Percentiles rank a stretch among this genome's conserved stretches.
These are phyloP conservation scores for Roridomyces roridus DNA, from an alignment of 768 basidiomycete genomes.

Conservation along the genomic window DNA sequence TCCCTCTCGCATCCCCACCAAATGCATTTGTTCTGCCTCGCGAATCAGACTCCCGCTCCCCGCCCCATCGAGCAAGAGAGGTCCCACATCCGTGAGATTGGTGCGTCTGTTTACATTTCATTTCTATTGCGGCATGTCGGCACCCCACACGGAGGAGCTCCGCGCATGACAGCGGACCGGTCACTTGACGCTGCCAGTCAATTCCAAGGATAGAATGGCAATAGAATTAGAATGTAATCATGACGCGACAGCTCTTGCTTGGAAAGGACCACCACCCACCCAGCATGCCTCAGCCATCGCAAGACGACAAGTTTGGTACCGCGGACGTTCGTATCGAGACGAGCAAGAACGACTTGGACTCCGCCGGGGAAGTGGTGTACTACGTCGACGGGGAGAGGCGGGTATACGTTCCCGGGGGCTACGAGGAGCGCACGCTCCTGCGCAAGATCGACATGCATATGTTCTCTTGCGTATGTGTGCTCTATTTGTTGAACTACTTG, in stretches of 20 bases:
- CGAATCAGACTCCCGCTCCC: too few species aligned
- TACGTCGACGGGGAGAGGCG: slow-evolving; percentile 17
- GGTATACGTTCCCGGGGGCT: slow-evolving; percentile 18
- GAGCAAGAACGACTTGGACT: slow-evolving; percentile 2
- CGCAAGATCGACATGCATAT: slow-evolving; percentile 21
- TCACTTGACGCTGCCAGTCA: slow-evolving; percentile 12
- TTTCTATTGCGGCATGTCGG: too few species aligned
- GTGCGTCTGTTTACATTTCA: too few species aligned
- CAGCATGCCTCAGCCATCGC: slow-evolving; percentile 18
- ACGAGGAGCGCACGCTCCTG: slow-evolving; percentile 15
- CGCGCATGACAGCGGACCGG: slow-evolving; percentile 1
- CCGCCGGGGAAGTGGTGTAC: slow-evolving; percentile 12
- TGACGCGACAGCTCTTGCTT: slow-evolving; percentile 7
- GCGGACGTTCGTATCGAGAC: slow-evolving; percentile 15
- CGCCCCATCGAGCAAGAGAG: too few species aligned
- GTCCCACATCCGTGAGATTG: too few species aligned
- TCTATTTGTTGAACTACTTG: slow-evolving; percentile 21
- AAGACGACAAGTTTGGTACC: slow-evolving; percentile 18
- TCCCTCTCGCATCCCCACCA: too few species aligned
- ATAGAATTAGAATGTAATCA: too few species aligned
- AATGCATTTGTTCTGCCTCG: too few species aligned
- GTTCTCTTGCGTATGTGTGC: slow-evolving; percentile 18
- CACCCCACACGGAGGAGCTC: too few species aligned
- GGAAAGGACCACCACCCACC: slow-evolving; percentile 16
- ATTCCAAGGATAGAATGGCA: slow-evolving; percentile 17